Evolutionary conservation across 441 rosid species (phyloP), one percentile per base, ranked within the genome.

Genomic region (Adansonia madagascariensis): DNA sequence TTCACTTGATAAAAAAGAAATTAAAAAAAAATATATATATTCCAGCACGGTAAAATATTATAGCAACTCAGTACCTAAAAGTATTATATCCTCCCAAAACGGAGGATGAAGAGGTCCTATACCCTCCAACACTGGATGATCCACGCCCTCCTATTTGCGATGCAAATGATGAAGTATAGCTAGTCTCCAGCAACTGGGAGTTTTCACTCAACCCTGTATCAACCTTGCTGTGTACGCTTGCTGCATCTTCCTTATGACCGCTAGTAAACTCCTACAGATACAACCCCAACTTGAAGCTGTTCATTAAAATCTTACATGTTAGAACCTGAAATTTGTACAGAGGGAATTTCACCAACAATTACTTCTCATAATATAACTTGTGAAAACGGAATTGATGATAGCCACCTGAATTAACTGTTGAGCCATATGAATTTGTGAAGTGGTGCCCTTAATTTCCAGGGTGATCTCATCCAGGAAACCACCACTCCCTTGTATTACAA

Each of bases 371-470:
- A 22, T 20, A 3, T 50, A 3, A 50, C 55, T 50, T 50, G 8
- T 41, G 44, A 41, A 5, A 41, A 35, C 44, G 8, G 44, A 41
- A 41, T 41, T 41, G 44, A 41, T 41, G 8, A 41, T 41, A 41
- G 44, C 75, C 75, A 83, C 92, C 88, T 86, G 89, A 79, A 86
- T 86, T 68, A 89, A 81, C 78, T 80, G 91, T 74, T 84, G 89
- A 59, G 92, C 91, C 80, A 77, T 79, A 81, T 87, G 88, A 75
- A 89, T 87, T 73, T 89, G 87, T 27, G 91, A 31, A 27, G 83
- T 55, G 70, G 83, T 86, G n/a, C 92, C 92, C 78, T 89, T 86
- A 15, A 89, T 86, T 77, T 89, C 91, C 65, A 89, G 85, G 11
- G 84, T 82, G n/a, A 87, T 86, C 86, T 89, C 88, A 79, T 89